These are phyloP conservation scores for Linderina pennispora DNA, from an alignment of 192 early-diverging fungal genomes.

Conservation along the genomic window DNA sequence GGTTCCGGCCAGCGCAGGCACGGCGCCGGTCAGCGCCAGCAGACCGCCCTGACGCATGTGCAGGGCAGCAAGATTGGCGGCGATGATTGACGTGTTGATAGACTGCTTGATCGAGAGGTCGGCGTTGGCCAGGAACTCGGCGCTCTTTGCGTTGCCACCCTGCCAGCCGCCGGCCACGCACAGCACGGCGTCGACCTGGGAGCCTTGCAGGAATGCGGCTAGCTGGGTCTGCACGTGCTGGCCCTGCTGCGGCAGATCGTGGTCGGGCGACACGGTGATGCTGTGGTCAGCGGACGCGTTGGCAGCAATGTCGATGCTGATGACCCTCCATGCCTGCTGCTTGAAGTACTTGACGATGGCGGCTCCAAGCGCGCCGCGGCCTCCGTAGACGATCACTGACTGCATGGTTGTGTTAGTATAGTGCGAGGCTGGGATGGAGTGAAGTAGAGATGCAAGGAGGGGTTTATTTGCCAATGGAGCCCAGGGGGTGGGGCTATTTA, in stretches of 20 bases:
- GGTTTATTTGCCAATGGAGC: too few relatives aligned
- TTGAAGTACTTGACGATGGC: constrained; percentile 66
- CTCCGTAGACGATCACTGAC: constrained; percentile 84
- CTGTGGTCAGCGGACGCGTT: constrained; percentile 73
- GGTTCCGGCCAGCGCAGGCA: constrained; percentile 63
- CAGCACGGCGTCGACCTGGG: constrained; percentile 73
- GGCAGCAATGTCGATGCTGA: constrained; percentile 65
- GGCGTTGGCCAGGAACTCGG: constrained; percentile 61
- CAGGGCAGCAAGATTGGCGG: constrained; percentile 68
- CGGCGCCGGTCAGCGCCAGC: constrained; percentile 74
- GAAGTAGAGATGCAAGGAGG: too few relatives aligned
- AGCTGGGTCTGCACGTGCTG: constrained; percentile 48
- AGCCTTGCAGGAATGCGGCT: constrained; percentile 12
- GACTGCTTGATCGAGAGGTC: constrained; percentile 77
- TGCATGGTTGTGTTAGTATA: constrained; percentile 44
- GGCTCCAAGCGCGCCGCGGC: constrained; percentile 82
- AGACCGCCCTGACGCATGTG: constrained; percentile 65
- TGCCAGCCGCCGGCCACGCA: constrained; percentile 97
- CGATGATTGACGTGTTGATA: constrained; percentile 74
- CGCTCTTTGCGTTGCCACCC: constrained; percentile 75
- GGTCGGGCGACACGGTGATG: constrained; percentile 50
- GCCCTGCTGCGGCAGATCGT: constrained; percentile 56
- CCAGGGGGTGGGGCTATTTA: too few relatives aligned
- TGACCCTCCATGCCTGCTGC: constrained; percentile 66
- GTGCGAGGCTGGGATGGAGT: too few relatives aligned